A percentile compares a stretch with the other conserved stretches of the same genome.
Evolutionary conservation across 164 flowering plant genomes (phyloP).

Genomic region (Echeveria elegans): DNA sequence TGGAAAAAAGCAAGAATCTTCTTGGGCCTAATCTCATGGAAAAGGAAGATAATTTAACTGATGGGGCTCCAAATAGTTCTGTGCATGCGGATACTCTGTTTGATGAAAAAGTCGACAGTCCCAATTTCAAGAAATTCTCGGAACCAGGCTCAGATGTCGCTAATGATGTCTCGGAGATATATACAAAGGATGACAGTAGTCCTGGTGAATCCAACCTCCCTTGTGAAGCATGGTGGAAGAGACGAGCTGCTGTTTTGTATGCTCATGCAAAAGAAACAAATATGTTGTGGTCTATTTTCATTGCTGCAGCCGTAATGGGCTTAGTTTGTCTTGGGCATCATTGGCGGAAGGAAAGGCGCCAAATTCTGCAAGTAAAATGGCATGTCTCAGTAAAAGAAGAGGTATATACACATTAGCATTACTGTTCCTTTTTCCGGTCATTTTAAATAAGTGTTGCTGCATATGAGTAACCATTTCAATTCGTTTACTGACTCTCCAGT

Average conservation of each 20-base stretch:
- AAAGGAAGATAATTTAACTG: conserved; percentile 39
- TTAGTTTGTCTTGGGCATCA: conserved; percentile 80
- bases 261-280: conserved; percentile 77
- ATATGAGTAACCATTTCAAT: no score
- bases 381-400: conserved; percentile 39
- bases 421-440: no score
- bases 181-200: conserved; percentile 25
- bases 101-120: conserved; percentile 18
- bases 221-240: conserved; percentile 93
- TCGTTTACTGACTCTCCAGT: no score
- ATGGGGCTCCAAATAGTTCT: conserved; percentile 24
- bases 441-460: no score
- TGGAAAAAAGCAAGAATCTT: conserved; percentile 28
- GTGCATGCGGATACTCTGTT: conserved; percentile 23
- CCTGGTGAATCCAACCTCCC: conserved; percentile 40
- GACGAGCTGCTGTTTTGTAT: conserved; percentile 55
- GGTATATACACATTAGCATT: no score
- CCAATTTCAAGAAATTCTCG: conserved; percentile 23
- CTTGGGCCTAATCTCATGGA: conserved; percentile 32
- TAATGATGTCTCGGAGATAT: conserved; percentile 17
- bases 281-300: conserved; percentile 70
- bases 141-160: conserved; percentile 20
- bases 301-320: conserved; percentile 95
- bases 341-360: conserved; percentile 88
- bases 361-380: conserved; percentile 65